Evolutionary conservation across 2,329 filamentous ascomycete species (phyloP), one percentile per base, ranked within the genome.

Genomic region (Blastomyces gilchristii): DNA sequence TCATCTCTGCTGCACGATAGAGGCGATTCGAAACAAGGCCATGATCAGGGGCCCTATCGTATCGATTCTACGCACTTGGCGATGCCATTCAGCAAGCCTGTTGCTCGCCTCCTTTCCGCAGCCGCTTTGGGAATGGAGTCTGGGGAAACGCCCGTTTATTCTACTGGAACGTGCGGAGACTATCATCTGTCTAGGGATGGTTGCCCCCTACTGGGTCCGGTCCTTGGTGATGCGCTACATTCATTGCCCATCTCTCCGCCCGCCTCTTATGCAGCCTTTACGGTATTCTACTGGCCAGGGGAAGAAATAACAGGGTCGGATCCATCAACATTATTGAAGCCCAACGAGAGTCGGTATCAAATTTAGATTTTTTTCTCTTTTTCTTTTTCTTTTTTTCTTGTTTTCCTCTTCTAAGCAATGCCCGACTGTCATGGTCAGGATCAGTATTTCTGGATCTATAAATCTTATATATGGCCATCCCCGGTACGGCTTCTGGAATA

Each of bases 301-400:
- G 4, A 22, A 41, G 56, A 43, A 58, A 60, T 60, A 14, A 45
- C 50, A 60, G 58, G 34, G 18, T 28, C 58, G 0, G 39, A 25
- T 58, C 34, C 28, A n/a, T 50, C 58, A 41, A 52, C 22, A 25
- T 50, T 18, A 37, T 52, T 28, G 45, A 50, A 37, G 58, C 58
- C 58, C 58, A 60, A 60, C 58, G 34, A n/a, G 57, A 14, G 57
- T 41, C 31, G 54, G 39, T 58, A 47, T 47, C 57, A 58, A 8
- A 58, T 58, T 58, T 58, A 37, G 34, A 37, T 37, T 37, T 37
- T 37, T 22, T 22, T 22, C n/a, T 22, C 5, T 6, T 31, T 31
- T 31, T 37, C 34, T 47, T 58, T 47, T 12, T 14, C 22, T 18
- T 31, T 31, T 31, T 31, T 31, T 2, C 4, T 31, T 31, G 2